Evolutionary conservation across 805 yeast species (phyloP), one percentile per base, ranked within the genome.

Genomic region (Suhomyces vadensis): DNA sequence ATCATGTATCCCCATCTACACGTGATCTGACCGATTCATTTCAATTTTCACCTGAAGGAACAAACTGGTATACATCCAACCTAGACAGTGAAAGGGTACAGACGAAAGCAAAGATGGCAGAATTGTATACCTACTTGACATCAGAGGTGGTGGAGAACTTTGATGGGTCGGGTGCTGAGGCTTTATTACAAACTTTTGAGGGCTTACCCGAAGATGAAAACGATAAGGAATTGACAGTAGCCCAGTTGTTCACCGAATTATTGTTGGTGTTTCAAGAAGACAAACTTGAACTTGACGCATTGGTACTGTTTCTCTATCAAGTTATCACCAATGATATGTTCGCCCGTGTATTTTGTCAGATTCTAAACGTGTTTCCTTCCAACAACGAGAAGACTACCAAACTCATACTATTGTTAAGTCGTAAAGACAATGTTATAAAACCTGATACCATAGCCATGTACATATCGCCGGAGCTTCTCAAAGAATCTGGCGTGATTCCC

Each of bases 311-410:
- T 41, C 49, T 69, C 29, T 49, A 57, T 13, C 22, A 51, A 3
- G 59, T 63, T 17, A 64, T 71, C 39, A 62, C 55, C 20, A 60
- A 57, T 23, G 74, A 68, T 36, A 51, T 52, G 8, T 41, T 52
- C 3, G 75, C 75, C 11, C 52, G 58, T 7, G 47, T 54, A 2
- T 70, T 71, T 42, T 69, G 74, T 43, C 71, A 65, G 42, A 68
- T 69, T 1, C 51, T 67, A 13, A 66, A 69, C 49, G 66, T 67
- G 6, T 69, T 71, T 29, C 75, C 75, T 8, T 42, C 53, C 4
- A 42, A 59, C 4, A 21, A 21, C 17, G 59, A 54, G 5, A 36
- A 49, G 2, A 44, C 65, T 11, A 51, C 52, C 21, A 40, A 50
- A 6, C 51, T 69, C 8, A 44, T 70, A 13, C 47, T 49, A 13